phyloP scores from a whole-genome alignment of 2,329 filamentous ascomycete genomes.

The Monosporascus sp. region DNA sequence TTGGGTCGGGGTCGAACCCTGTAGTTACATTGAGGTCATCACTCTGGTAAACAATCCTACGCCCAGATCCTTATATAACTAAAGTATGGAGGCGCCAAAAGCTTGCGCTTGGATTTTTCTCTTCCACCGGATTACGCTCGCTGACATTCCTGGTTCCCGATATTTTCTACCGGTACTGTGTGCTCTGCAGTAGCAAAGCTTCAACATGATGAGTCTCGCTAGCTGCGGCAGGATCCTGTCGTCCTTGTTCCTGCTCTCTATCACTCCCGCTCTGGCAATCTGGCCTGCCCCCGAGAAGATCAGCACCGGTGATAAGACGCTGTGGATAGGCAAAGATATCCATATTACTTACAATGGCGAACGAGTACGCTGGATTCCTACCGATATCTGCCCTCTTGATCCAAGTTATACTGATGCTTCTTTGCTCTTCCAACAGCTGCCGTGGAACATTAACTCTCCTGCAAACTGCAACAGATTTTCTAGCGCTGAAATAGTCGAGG shows the following conservation, averaged over 20 bases:
- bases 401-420: constrained; percentile 14
- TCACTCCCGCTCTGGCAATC: constrained; percentile 42
- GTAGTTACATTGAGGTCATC: neutral
- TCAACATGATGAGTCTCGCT: constrained; percentile 11
- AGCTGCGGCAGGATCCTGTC: constrained; percentile 15
- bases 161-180: constrained; percentile 9
- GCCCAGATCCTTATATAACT: neutral
- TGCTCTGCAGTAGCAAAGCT: constrained; percentile 2
- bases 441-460: constrained; percentile 42
- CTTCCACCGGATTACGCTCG: neutral
- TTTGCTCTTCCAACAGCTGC: constrained; percentile 38
- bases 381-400: constrained; percentile 13
- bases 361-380: constrained; percentile 44
- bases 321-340: constrained; percentile 49
- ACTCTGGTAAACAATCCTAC: neutral
- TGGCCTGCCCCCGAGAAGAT: constrained; percentile 52
- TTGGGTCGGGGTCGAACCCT: neutral
- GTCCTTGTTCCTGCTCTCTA: constrained; percentile 33
- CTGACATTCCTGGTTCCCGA: constrained; percentile 3
- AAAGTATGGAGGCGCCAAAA: neutral
- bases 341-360: constrained; percentile 54
- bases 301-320: constrained; percentile 43
- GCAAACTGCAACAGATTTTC: constrained; percentile 31
- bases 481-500: constrained; percentile 50
- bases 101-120: neutral